Evolutionary conservation across 495 filamentous ascomycete species (phyloP), one percentile per base, ranked within the genome.

Genomic region (Niebla homalea): DNA sequence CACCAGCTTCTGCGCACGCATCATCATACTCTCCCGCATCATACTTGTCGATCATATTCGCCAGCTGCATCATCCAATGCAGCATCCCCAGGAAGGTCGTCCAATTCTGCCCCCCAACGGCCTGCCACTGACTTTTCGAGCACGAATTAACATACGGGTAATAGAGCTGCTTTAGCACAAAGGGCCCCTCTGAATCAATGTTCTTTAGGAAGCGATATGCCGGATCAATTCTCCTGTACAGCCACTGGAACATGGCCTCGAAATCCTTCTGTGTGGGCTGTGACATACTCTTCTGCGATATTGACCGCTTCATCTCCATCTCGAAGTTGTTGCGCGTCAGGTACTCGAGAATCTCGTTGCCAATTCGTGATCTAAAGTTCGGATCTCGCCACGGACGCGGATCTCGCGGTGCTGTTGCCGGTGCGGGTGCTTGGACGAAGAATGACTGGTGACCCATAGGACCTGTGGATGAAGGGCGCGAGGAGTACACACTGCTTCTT

Each of bases 251-350:
- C 66, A 97, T 89, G 57, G 74, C 81, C 60, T 89, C 87, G 67
- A 97, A 99, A 63, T 99, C 92, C 61, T 97, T 99, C 58, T 95
- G 88, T 4, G 89, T 97, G n/a, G 92, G 93, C 36, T 83, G 89
- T 44, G 83, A 87, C 59, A 92, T 77, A 16, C 85, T 84, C 54
- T 95, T 95, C 44, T 87, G 81, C 3, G 84, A 81, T 25, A 99
- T 71, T 25, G 81, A 81, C 63, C 96, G 82, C 60, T 93, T 94
- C 84, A 92, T 94, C 54, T 94, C 88, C 76, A 96, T 80, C 69
- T 99, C 92, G 58, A 97, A 99, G 53, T 92, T 90, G 60, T 92
- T 80, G 25, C 85, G 77, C 5, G 87, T 78, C 52, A 97, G 70
- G 59, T 94, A 99, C 45, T 99, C 93, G 53, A 94, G 65, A 15